Base-by-base conservation (phyloP, 768 basidiomycete genomes). In the Lactarius hatsudake region DNA sequence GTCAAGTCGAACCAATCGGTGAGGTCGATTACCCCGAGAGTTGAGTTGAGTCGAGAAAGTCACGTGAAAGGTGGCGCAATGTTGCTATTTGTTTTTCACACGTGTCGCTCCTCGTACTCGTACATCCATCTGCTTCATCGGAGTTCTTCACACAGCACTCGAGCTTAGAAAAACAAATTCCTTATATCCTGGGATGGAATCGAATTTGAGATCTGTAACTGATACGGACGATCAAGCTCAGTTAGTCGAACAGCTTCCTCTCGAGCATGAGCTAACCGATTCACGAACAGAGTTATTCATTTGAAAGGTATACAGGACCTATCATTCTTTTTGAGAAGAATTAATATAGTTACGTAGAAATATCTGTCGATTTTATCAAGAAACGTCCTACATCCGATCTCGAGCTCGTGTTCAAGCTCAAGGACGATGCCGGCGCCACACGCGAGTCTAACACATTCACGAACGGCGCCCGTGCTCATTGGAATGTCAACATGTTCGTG, bases 281-380 rank as follows among this genome's bases (percentile, higher is more conserved):
- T 12, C 45, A 2, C 7, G 3, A 10, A 4, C 45, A 48, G 45
- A 48, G n/a, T 2, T 7, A 12, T 48, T 23, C n/a, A 23, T 2
- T 48, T 48, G 45, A 48, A 48, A 23, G 45, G 45, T 48, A 48
- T 48, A 23, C 1, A 23, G 3, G 4, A 20, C n/a, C 12, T 0
- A 4, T 2, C n/a, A 23, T 12, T 4, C 1, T 5, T 38, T 23
- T 1, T 23, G 45, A 3, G 12, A 3, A 10, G 0, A 3, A 8
- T 5, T 12, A 1, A 38, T 48, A 13, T n/a, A 5, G 43, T 48
- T 5, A 8, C n/a, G 9, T 13, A 48, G 45, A 23, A n/a, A 48
- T 48, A n/a, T 23, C n/a, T 48, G n/a, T 48, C n/a, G n/a, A 23
- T 12, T 48, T 48, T 2, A 23, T 48, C n/a, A 1, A 48, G n/a